Base-by-base conservation (phyloP, 2,329 filamentous ascomycete genomes). In the Karstenula rhodostoma region DNA sequence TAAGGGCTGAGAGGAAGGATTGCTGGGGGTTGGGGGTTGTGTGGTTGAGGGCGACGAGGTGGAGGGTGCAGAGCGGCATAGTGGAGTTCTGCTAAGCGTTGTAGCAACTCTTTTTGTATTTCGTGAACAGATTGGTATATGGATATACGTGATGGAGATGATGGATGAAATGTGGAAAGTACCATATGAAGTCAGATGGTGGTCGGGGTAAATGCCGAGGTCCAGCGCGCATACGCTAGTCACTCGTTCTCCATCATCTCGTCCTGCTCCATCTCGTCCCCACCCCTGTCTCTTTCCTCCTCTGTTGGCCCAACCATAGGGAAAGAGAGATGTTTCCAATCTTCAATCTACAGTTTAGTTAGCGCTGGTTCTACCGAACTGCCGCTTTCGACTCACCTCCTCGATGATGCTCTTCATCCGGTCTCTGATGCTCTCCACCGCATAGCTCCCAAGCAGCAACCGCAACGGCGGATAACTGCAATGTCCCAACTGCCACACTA, bases 381-480 rank as follows among this genome's bases (percentile, higher is more conserved):
- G 7, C 13, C n/a, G 40, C n/a, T 40, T 15, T 7, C 22, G 9
- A 67, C 71, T 68, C 67, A 96, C 86, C 81, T 99, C 95, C 78
- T 98, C 95, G 13, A 94, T 97, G 43, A 98, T 92, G 62, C 91
- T 94, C 66, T 93, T 87, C 72, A 98, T 79, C 22, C 94, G 85
- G 79, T 99, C 95, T 17, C 95, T 84, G 53, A 98, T 96, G 76
- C 94, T 97, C 77, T 99, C 94, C 40, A 98, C 94, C 1, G 95
- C 94, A 80, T 96, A 98, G 66, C 89, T 96, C 0, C 95, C 95
- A 25, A 98, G 79, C n/a, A 97, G 81, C 60, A 99, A 79, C 35
- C 95, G 83, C 65, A 98, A 77, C 0, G 95, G 95, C 52, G 95
- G 95, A 75, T 93, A 97, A n/a, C 89, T 90, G 80, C 94, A 98